A percentile compares a stretch with the other conserved stretches of the same genome.
Conservation (phyloP, 129 eudicot species). For the Chrysanthemum lavandulifolium region DNA sequence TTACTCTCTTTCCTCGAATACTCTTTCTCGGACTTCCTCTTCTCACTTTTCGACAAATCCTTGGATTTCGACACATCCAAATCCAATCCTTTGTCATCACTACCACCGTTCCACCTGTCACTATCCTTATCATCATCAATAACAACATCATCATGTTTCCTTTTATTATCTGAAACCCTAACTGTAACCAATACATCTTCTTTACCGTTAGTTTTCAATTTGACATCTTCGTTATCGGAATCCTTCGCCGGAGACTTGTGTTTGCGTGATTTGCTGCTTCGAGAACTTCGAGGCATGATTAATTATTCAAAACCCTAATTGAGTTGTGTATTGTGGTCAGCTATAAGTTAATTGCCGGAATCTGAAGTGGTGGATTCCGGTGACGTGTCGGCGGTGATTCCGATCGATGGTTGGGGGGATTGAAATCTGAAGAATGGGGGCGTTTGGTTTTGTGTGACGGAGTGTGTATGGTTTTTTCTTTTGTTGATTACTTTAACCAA, state of each 20-base stretch:
- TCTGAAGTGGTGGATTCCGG: conserved; percentile 5
- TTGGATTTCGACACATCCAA: conserved; percentile 29
- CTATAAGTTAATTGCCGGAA: conserved; percentile 12
- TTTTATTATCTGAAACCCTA: conserved; percentile 64
- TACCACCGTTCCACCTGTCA: conserved; percentile 86
- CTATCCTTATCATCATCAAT: conserved; percentile 49
- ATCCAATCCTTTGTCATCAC: conserved; percentile 35
- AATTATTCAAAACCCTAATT: conserved; percentile 33
- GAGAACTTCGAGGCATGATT: conserved; percentile 78
- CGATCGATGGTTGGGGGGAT: neutral
- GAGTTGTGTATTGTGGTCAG: conserved; percentile 19
- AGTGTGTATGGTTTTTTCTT: neutral
- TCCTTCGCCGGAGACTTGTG: conserved; percentile 57
- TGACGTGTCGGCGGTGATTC: conserved; percentile 20
- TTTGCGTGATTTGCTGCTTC: conserved; percentile 90
- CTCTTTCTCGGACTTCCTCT: conserved; percentile 45
- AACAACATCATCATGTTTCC: conserved; percentile 46
- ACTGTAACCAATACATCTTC: conserved; percentile 40
- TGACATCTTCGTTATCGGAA: conserved; percentile 78
- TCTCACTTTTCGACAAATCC: conserved; percentile 46
- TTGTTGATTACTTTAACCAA: neutral
- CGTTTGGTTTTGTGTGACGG: neutral
- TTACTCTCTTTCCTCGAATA: conserved; percentile 31
- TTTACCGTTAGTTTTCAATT: conserved; percentile 46
- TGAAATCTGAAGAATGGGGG: neutral